Evolutionary conservation across 192 early-diverging fungal species (phyloP).

Genomic region (Backusella sp.): DNA sequence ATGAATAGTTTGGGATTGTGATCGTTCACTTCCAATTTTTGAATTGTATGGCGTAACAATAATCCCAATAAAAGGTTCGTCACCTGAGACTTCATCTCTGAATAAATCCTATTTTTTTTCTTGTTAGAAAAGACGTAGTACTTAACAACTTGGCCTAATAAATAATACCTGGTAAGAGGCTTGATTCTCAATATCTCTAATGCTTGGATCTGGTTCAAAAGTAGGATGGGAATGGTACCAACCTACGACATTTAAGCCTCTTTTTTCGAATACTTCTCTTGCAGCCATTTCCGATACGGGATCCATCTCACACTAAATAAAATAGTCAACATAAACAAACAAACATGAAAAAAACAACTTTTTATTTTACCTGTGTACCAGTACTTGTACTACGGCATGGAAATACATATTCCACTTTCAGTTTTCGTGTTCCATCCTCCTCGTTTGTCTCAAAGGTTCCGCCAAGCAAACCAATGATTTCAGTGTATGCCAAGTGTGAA

Average conservation of each 20-base stretch:
- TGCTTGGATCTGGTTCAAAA: conserved; percentile 85
- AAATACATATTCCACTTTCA: conserved; percentile 69
- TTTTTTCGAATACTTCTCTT: conserved; percentile 65
- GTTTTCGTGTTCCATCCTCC: conserved; percentile 20
- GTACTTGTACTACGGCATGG: conserved; percentile 84
- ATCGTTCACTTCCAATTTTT: conserved; percentile 46
- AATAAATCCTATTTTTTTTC: conserved; percentile 51
- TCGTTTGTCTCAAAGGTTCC: conserved; percentile 59
- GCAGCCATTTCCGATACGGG: conserved; percentile 84
- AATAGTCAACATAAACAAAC: not conserved
- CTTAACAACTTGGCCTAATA: not conserved
- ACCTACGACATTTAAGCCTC: conserved; percentile 72
- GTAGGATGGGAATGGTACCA: conserved; percentile 98
- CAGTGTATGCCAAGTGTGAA: conserved; percentile 87
- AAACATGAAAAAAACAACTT: not conserved
- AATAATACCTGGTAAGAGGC: conserved; percentile 71
- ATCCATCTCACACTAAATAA: conserved; percentile 88
- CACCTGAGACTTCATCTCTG: conserved; percentile 54
- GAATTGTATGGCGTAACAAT: conserved; percentile 85
- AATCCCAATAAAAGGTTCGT: conserved; percentile 88
- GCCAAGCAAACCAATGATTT: conserved; percentile 92
- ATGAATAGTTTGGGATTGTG: conserved; percentile 56
- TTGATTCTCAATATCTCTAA: conserved; percentile 91
- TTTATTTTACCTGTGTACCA: conserved; percentile 35
- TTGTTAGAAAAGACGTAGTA: not conserved